These are phyloP conservation scores for Vitellaria paradoxa DNA, from an alignment of 179 eudicot species.

Conservation along the genomic window DNA sequence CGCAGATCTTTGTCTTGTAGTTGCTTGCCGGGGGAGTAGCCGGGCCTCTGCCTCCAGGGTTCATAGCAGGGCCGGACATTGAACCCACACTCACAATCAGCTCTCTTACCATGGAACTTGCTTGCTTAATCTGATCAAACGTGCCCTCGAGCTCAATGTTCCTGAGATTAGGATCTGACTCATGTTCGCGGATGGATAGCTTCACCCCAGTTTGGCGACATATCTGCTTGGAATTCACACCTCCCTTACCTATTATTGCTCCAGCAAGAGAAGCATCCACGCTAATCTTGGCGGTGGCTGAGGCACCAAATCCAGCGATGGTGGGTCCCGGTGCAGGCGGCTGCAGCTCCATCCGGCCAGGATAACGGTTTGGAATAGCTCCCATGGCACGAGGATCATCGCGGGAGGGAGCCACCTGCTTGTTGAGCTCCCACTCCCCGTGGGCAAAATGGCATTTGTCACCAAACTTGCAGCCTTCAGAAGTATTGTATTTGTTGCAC, in stretches of 20 bases:
- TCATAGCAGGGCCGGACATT: neutral
- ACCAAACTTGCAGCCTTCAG: constrained; percentile 54
- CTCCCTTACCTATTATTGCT: constrained; percentile 50
- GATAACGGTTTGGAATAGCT: constrained; percentile 25
- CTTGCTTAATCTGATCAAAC: constrained; percentile 47
- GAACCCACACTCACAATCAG: constrained; percentile 36
- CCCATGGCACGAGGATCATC: constrained; percentile 37
- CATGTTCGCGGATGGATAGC: constrained; percentile 47
- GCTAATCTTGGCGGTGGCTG: constrained; percentile 46
- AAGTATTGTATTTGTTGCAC: constrained; percentile 43
- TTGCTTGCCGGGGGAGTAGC: constrained; percentile 19
- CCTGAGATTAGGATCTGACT: constrained; percentile 38
- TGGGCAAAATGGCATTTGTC: constrained; percentile 57
- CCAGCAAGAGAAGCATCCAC: constrained; percentile 50
- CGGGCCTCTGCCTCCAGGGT: constrained; percentile 10
- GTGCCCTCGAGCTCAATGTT: constrained; percentile 49
- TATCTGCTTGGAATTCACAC: constrained; percentile 48
- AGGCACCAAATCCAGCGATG: constrained; percentile 32
- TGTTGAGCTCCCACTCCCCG: constrained; percentile 53
- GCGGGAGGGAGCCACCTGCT: constrained; percentile 28
- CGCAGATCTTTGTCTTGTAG: constrained; percentile 49
- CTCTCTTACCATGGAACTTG: constrained; percentile 52
- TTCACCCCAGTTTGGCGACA: constrained; percentile 48
- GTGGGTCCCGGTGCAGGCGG: constrained; percentile 24
- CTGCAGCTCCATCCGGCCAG: constrained; percentile 24